phyloP scores from a whole-genome alignment of 192 early-diverging fungal genomes.

The Umbelopsis vinacea region DNA sequence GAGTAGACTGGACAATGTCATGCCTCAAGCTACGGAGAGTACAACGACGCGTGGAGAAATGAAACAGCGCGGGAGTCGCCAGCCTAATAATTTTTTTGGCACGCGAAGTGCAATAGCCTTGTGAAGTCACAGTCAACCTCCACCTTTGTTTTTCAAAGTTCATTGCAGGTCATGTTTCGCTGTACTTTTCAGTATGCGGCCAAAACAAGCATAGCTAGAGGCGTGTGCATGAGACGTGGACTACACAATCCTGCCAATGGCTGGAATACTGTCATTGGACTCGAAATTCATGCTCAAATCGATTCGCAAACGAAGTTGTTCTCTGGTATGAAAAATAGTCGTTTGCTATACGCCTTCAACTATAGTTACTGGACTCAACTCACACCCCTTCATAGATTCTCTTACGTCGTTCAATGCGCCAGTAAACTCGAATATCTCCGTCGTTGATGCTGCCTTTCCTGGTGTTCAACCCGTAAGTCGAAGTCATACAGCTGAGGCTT shows the following conservation, averaged over 20 bases:
- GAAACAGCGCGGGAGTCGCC: not conserved
- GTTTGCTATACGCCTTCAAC: conserved; percentile 22
- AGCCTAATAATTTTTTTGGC: not conserved
- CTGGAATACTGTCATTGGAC: conserved; percentile 80
- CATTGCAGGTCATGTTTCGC: not conserved
- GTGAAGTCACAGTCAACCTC: not conserved
- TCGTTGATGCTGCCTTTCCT: conserved; percentile 86
- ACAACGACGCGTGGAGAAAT: conserved; percentile 4
- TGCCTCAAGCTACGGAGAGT: not conserved
- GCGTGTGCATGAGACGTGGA: not conserved
- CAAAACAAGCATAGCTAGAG: not conserved
- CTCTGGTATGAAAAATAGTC: conserved; percentile 55
- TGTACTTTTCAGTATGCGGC: not conserved
- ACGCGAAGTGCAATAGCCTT: not conserved
- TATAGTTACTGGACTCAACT: not conserved
- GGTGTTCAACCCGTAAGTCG: conserved; percentile 77
- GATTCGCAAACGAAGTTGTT: conserved; percentile 81
- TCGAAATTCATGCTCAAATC: conserved; percentile 92
- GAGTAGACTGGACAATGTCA: not conserved
- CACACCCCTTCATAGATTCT: conserved; percentile 30
- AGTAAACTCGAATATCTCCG: conserved; percentile 76
- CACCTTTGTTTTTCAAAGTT: not conserved
- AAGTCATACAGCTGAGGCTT: not conserved
- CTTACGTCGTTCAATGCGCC: conserved; percentile 57
- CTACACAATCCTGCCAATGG: conserved; percentile 9